These are phyloP conservation scores for Fagopyrum homotropicum DNA, from an alignment of 148 eudicot genomes.

Conservation along the genomic window DNA sequence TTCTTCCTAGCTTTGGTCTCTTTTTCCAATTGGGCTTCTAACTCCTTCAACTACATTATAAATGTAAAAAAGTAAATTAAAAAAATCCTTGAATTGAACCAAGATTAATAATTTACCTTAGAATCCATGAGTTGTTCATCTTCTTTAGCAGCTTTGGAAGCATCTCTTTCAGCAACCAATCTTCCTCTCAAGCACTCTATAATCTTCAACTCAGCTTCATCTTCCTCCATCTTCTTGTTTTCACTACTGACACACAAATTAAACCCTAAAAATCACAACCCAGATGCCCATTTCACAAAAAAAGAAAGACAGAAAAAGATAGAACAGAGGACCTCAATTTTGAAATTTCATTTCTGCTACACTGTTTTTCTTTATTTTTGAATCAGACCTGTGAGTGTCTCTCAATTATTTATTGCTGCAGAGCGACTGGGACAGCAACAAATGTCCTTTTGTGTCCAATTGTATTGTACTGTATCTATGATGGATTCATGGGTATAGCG, in stretches of 20 bases:
- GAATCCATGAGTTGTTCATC: constrained; percentile 27
- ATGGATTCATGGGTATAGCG: not conserved
- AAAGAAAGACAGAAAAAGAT: not conserved
- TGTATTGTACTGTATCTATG: not conserved
- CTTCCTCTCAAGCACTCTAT: constrained; percentile 58
- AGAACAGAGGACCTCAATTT: not conserved
- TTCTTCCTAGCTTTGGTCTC: constrained; percentile 11
- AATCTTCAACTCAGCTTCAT: constrained; percentile 33
- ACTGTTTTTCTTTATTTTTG: no score
- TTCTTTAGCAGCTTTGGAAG: constrained; percentile 47
- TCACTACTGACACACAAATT: constrained; percentile 13
- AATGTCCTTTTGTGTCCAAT: not conserved
- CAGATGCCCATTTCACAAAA: not conserved
- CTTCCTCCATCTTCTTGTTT: constrained; percentile 27
- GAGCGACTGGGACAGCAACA: not conserved
- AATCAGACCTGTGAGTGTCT: not conserved
- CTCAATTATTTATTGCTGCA: not conserved
- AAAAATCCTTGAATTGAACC: constrained; percentile 2
- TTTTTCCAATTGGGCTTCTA: constrained; percentile 2
- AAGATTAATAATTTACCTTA: constrained; percentile 28
- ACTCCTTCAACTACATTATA: not conserved
- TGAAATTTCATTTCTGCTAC: not conserved
- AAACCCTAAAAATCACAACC: not conserved
- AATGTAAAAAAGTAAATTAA: not conserved
- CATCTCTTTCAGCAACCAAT: constrained; percentile 51